These are phyloP conservation scores for Geranium rotundifolium DNA, from an alignment of 345 rosid genomes.

Conservation along the genomic window DNA sequence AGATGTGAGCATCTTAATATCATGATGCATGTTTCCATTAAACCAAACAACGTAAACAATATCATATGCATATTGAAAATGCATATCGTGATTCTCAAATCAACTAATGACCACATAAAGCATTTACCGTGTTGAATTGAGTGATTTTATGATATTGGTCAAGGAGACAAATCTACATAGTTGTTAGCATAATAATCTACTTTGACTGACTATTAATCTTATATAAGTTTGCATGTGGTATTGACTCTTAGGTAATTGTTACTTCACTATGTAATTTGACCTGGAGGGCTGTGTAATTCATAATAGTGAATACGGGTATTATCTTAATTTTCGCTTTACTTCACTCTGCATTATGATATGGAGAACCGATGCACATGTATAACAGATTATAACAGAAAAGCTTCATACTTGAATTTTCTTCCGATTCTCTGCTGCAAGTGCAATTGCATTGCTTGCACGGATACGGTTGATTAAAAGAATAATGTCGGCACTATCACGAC, in stretches of 20 bases:
- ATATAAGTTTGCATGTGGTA: too few relatives aligned
- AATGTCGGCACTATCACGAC: conserved; percentile 42
- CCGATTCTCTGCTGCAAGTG: conserved; percentile 80
- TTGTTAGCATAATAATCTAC: too few relatives aligned
- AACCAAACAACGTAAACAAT: not conserved
- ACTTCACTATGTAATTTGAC: too few relatives aligned
- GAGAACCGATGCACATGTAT: not conserved
- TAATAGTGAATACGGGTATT: too few relatives aligned
- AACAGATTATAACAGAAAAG: conserved; percentile 4
- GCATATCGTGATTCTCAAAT: not conserved
- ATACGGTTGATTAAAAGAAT: conserved; percentile 49
- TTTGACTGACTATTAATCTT: too few relatives aligned
- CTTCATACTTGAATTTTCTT: conserved; percentile 78
- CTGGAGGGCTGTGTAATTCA: too few relatives aligned
- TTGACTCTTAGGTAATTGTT: too few relatives aligned
- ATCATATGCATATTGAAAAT: not conserved
- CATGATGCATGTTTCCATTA: too few relatives aligned
- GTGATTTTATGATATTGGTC: too few relatives aligned
- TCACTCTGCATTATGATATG: not conserved
- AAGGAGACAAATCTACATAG: too few relatives aligned
- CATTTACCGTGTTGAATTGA: too few relatives aligned
- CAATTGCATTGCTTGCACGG: conserved; percentile 50
- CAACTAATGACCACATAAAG: not conserved
- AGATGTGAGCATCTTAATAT: not conserved
- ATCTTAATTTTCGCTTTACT: not conserved